These are phyloP conservation scores for Gyromitra esculenta DNA, from an alignment of 2,329 filamentous ascomycete species.

Conservation along the genomic window DNA sequence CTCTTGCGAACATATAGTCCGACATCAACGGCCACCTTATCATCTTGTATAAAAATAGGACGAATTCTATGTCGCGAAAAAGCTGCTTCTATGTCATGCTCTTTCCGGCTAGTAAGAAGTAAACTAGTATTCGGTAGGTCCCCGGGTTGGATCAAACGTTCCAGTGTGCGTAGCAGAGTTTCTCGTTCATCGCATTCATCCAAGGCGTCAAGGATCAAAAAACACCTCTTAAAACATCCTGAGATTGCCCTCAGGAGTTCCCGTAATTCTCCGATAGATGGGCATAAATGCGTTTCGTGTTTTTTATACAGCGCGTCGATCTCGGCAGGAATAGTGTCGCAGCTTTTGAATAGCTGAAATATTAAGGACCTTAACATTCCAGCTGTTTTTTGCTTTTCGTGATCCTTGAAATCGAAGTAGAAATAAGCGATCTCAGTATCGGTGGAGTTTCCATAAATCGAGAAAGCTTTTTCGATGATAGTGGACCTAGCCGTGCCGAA, in stretches of 20 bases:
- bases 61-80: slow-evolving; percentile 1
- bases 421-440: slow-evolving; percentile 29
- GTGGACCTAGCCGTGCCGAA: not conserved
- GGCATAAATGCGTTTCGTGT: not conserved
- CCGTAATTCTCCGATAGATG: not conserved
- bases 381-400: slow-evolving; percentile 16
- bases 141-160: not conserved
- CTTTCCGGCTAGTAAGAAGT: slow-evolving; percentile 44
- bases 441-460: not conserved
- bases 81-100: slow-evolving; percentile 33
- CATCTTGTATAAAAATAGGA: slow-evolving; percentile 48
- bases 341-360: slow-evolving; percentile 12
- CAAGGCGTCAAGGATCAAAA: slow-evolving; percentile 34
- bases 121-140: slow-evolving; percentile 16
- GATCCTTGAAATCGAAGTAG: slow-evolving; percentile 45
- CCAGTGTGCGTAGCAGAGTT: slow-evolving; percentile 15
- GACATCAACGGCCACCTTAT: slow-evolving; percentile 24
- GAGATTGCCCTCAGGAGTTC: not conserved
- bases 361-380: slow-evolving; percentile 27
- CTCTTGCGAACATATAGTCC: slow-evolving; percentile 9
- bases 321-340: not conserved
- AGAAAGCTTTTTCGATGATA: slow-evolving; percentile 9
- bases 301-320: not conserved
- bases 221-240: slow-evolving; percentile 5
- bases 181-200: slow-evolving; percentile 33